A percentile compares a stretch with the other conserved stretches of the same genome.
Conservation (phyloP, 2,329 filamentous ascomycete species). For the Annulohypoxylon truncatum region DNA sequence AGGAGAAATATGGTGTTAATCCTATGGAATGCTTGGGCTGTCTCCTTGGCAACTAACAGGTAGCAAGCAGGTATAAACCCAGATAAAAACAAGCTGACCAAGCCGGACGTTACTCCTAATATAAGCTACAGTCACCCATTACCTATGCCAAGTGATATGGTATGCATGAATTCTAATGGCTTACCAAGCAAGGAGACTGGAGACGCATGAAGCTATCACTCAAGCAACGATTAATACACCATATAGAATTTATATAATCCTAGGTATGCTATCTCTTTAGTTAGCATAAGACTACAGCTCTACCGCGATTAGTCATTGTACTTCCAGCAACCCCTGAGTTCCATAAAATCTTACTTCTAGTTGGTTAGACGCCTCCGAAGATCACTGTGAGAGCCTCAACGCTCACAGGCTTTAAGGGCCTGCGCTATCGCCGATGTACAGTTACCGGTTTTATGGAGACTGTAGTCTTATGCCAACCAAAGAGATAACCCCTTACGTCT, state of each 20-base stretch:
- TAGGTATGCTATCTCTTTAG: neutral
- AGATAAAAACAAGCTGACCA: neutral
- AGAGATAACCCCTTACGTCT: too few species aligned
- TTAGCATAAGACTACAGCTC: too few species aligned
- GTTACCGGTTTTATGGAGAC: too few species aligned
- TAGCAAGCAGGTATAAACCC: neutral
- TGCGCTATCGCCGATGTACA: too few species aligned
- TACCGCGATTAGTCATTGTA: too few species aligned
- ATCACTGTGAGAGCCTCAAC: too few species aligned
- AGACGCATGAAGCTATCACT: neutral
- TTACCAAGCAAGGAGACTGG: neutral
- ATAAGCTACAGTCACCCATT: neutral
- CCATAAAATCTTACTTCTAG: too few species aligned
- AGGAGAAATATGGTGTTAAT: neutral
- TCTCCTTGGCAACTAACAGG: neutral
- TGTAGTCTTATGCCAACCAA: too few species aligned
- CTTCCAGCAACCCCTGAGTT: too few species aligned
- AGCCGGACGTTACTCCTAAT: neutral
- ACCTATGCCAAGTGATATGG: neutral
- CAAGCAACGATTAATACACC: neutral
- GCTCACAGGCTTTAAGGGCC: too few species aligned
- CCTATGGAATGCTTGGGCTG: neutral
- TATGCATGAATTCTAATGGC: neutral
- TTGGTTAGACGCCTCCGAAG: too few species aligned
- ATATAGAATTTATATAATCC: neutral